These are phyloP conservation scores for Vicia sativa DNA, from an alignment of 306 rosid species.

Conservation along the genomic window DNA sequence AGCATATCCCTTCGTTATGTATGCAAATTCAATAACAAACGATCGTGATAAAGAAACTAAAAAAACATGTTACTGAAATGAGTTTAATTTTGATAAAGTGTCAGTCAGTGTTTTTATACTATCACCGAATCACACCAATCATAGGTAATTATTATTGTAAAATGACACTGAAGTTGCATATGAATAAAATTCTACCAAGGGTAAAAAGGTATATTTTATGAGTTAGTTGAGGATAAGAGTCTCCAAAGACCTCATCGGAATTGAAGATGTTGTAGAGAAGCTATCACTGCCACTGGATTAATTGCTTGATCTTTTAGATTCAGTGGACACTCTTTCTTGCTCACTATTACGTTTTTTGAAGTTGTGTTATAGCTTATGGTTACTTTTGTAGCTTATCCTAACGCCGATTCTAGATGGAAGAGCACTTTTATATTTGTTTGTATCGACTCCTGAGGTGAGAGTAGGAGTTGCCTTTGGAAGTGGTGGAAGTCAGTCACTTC, in stretches of 20 bases:
- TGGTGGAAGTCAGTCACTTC: slow-evolving; percentile 93
- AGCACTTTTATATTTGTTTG: slow-evolving; percentile 78
- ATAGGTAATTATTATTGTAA: neutral
- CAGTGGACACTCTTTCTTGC: neutral
- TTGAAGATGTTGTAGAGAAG: too few relatives aligned
- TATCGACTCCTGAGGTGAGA: slow-evolving; percentile 86
- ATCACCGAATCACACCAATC: neutral
- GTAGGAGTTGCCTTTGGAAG: slow-evolving; percentile 97
- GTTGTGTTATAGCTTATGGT: neutral
- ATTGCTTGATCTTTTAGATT: too few relatives aligned
- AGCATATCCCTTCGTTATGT: too few relatives aligned
- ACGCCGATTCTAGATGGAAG: slow-evolving; percentile 83
- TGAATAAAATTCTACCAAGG: neutral
- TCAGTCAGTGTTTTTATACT: neutral
- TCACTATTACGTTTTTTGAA: neutral
- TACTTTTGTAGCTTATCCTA: slow-evolving; percentile 61
- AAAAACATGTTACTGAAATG: neutral
- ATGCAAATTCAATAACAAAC: neutral
- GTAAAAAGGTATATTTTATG: neutral
- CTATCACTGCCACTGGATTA: too few relatives aligned
- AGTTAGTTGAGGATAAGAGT: too few relatives aligned
- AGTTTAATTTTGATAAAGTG: neutral
- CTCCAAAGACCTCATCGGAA: too few relatives aligned
- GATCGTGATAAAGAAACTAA: slow-evolving; percentile 8
- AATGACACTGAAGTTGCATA: neutral